Evolutionary conservation across 768 basidiomycete species (phyloP).

Genomic region (Punctularia strigosozonata): DNA sequence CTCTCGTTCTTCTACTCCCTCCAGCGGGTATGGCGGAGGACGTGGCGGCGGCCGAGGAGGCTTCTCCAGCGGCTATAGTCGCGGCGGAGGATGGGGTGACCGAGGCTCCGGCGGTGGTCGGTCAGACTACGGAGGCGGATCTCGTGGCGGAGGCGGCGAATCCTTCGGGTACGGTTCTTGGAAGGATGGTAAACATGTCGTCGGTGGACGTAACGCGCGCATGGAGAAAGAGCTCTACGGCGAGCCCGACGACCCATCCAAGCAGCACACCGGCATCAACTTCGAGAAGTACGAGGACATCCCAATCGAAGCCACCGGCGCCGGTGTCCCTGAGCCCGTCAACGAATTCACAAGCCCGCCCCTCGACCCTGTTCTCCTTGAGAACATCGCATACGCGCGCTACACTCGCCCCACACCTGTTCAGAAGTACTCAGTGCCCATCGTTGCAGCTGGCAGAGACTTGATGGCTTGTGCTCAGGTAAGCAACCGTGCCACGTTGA

Average conservation of each 20-base stretch:
- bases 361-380: constrained; percentile 84
- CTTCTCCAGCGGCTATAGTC: constrained; percentile 25
- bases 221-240: constrained; percentile 96
- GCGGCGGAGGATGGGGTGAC: constrained; percentile 16
- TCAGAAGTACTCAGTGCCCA: constrained; percentile 99
- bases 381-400: constrained; percentile 88
- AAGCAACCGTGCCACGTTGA: constrained; percentile 13
- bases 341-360: constrained; percentile 78
- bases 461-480: constrained; percentile 94
- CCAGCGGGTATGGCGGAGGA: constrained; percentile 25
- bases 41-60: constrained; percentile 33
- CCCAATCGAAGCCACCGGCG: constrained; percentile 96
- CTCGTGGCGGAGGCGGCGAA: constrained; percentile 44
- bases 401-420: constrained; percentile 96
- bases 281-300: constrained; percentile 99
- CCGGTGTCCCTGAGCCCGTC: constrained; percentile 93
- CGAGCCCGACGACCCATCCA: constrained; percentile 71
- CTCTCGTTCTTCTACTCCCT: constrained; percentile 53
- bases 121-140: constrained; percentile 22
- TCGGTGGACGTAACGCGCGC: constrained; percentile 75
- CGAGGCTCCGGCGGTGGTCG: constrained; percentile 17
- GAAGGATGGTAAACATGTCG: constrained; percentile 81
- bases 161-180: constrained; percentile 60
- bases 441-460: constrained; percentile 82
- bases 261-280: constrained; percentile 96